These are phyloP conservation scores for Huntiella abstrusa DNA, from an alignment of 2,329 filamentous ascomycete genomes.

Conservation along the genomic window DNA sequence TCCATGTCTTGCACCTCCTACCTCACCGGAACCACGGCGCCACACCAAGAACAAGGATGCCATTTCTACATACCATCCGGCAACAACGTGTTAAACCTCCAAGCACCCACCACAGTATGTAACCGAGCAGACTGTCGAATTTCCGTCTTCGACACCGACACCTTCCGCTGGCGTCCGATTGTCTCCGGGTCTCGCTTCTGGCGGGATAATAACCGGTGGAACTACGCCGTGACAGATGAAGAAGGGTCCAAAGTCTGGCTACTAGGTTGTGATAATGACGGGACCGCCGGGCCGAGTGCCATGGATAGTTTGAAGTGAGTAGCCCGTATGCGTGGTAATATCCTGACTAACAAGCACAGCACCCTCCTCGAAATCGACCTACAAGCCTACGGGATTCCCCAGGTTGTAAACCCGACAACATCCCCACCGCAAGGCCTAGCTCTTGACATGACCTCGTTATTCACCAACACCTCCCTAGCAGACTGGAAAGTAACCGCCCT, in stretches of 20 bases:
- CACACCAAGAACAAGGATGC: constrained; percentile 73
- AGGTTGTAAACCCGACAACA: constrained; percentile 27
- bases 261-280: constrained; percentile 51
- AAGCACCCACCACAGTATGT: constrained; percentile 78
- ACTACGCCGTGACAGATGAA: constrained; percentile 91
- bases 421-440: constrained; percentile 51
- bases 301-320: no score
- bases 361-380: constrained; percentile 91
- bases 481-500: constrained; percentile 21
- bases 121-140: constrained; percentile 75
- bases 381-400: constrained; percentile 68
- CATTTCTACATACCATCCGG: constrained; percentile 95
- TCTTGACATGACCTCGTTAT: constrained; percentile 51
- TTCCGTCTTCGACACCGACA: constrained; percentile 71
- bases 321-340: no score
- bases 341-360: constrained; percentile 21
- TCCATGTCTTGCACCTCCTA: no score
- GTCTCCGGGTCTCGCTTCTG: constrained; percentile 92
- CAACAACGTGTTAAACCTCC: constrained; percentile 79
- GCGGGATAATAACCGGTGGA: constrained; percentile 82
- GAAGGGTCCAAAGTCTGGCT: constrained; percentile 94
- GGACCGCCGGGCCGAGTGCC: no score
- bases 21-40: constrained; percentile 16
- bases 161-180: constrained; percentile 82
- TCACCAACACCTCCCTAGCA: no score